These are phyloP conservation scores for Zygoascus meyerae DNA, from an alignment of 1,139 yeast species.

Conservation along the genomic window DNA sequence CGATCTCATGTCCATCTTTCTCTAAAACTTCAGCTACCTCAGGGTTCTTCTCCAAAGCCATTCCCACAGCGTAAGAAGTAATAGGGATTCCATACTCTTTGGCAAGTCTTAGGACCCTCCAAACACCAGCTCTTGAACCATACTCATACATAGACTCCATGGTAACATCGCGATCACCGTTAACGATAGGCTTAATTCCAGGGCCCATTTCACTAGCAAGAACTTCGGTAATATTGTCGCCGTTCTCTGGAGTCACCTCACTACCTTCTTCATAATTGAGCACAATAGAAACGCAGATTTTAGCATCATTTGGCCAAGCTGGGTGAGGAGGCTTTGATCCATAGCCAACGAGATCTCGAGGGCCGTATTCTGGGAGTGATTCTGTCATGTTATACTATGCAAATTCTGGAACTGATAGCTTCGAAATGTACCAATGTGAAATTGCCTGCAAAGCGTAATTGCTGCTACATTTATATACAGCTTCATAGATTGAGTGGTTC, in stretches of 20 bases:
- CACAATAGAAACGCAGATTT: constrained; percentile 35
- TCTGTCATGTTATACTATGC: no score
- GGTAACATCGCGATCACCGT: constrained; percentile 25
- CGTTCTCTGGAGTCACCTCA: constrained; percentile 30
- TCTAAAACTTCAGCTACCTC: constrained; percentile 34
- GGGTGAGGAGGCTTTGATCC: constrained; percentile 34
- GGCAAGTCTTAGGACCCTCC: constrained; percentile 36
- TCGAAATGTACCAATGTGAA: no score
- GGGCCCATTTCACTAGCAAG: constrained; percentile 29
- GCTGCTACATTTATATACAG: no score
- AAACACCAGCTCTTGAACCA: constrained; percentile 37
- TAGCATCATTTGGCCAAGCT: constrained; percentile 35
- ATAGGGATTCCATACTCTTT: constrained; percentile 31
- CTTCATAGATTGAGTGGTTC: no score
- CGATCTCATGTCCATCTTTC: constrained; percentile 39
- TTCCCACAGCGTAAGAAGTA: constrained; percentile 38
- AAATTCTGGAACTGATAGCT: no score
- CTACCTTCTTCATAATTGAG: constrained; percentile 38
- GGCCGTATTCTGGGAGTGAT: constrained; percentile 7
- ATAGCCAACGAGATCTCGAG: constrained; percentile 34
- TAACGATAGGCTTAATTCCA: constrained; percentile 25
- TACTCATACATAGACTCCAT: constrained; percentile 36
- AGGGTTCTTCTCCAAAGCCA: constrained; percentile 34
- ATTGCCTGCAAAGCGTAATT: no score
- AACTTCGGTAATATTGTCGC: constrained; percentile 25